Conservation (phyloP, 169 alveolate genomes). For the Eimeria sp. region DNA sequence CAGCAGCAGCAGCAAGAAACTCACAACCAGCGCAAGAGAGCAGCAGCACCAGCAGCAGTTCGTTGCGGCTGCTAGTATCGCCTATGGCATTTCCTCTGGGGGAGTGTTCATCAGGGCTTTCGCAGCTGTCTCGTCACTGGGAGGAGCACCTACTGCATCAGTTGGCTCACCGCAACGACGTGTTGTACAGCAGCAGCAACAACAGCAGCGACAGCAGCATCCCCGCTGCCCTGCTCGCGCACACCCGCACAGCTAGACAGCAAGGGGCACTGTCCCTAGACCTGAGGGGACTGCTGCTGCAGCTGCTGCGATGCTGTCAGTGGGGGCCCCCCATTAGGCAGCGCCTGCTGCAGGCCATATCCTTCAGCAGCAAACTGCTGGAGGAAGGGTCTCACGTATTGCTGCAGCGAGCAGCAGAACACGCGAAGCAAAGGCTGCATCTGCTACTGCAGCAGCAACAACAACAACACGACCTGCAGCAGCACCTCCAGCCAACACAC, state of each 20-base stretch:
- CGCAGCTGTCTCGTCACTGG: constrained; percentile 78
- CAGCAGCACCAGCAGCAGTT: not conserved
- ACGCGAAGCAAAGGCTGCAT: constrained; percentile 1
- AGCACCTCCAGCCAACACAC: not conserved
- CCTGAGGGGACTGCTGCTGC: constrained; percentile 59
- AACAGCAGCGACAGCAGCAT: constrained; percentile 3
- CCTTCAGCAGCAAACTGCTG: constrained; percentile 21
- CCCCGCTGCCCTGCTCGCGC: not conserved
- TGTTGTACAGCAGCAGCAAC: not conserved
- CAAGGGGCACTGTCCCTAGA: constrained; percentile 28
- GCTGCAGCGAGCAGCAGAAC: constrained; percentile 53
- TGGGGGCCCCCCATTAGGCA: constrained; percentile 29
- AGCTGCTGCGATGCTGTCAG: constrained; percentile 43
- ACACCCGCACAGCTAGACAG: constrained; percentile 25
- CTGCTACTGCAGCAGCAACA: constrained; percentile 29
- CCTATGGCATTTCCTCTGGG: constrained; percentile 62
- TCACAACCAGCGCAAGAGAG: not conserved
- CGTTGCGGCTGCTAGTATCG: constrained; percentile 16
- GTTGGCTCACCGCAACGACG: constrained; percentile 4
- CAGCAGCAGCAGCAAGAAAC: not conserved
- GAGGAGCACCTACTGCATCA: constrained; percentile 50
- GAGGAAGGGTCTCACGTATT: constrained; percentile 22
- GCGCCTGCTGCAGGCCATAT: not conserved
- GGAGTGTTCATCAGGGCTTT: constrained; percentile 60
- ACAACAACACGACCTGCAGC: constrained; percentile 11